A percentile compares a stretch with the other conserved stretches of the same genome.
Evolutionary conservation across 345 rosid genomes (phyloP).

Genomic region (Eutrema yunnanense): DNA sequence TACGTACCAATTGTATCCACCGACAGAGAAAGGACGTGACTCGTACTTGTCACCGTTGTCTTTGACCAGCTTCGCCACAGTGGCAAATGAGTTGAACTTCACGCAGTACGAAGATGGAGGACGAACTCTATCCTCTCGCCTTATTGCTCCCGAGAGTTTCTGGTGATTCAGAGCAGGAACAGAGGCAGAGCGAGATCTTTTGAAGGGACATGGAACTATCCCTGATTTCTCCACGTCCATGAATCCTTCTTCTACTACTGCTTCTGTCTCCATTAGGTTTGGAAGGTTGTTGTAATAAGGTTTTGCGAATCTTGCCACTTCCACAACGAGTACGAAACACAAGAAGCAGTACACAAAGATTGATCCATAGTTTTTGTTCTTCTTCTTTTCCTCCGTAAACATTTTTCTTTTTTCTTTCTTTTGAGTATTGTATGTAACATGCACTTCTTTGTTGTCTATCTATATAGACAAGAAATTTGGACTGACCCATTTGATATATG

Average conservation of each 20-base stretch:
- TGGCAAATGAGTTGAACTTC: slow-evolving; percentile 17
- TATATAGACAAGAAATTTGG: not conserved
- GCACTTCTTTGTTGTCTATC: not conserved
- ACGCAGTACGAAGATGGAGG: slow-evolving; percentile 25
- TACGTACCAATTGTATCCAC: slow-evolving; percentile 29
- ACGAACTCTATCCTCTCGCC: slow-evolving; percentile 9
- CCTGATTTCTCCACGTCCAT: not conserved
- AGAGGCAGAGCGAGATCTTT: not conserved
- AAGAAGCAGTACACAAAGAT: slow-evolving; percentile 11
- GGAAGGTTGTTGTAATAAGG: slow-evolving; percentile 21
- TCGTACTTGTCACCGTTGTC: slow-evolving; percentile 20
- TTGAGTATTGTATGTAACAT: not conserved
- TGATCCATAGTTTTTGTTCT: slow-evolving; percentile 1
- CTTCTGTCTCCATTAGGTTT: slow-evolving; percentile 1
- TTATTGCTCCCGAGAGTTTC: not conserved
- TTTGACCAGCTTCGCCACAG: not conserved
- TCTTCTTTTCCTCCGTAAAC: slow-evolving; percentile 3
- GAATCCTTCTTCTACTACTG: slow-evolving; percentile 16
- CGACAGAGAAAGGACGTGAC: slow-evolving; percentile 23
- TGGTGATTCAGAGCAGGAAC: not conserved
- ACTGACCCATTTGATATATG: not conserved
- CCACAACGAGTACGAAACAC: slow-evolving; percentile 15
- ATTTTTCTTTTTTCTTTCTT: not conserved
- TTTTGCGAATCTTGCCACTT: slow-evolving; percentile 14
- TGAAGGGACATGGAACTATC: not conserved